Percentiles rank a stretch among this genome's conserved stretches.
Evolutionary conservation across 2,329 filamentous ascomycete species (phyloP).

Genomic region (Fusarium ambrosium): DNA sequence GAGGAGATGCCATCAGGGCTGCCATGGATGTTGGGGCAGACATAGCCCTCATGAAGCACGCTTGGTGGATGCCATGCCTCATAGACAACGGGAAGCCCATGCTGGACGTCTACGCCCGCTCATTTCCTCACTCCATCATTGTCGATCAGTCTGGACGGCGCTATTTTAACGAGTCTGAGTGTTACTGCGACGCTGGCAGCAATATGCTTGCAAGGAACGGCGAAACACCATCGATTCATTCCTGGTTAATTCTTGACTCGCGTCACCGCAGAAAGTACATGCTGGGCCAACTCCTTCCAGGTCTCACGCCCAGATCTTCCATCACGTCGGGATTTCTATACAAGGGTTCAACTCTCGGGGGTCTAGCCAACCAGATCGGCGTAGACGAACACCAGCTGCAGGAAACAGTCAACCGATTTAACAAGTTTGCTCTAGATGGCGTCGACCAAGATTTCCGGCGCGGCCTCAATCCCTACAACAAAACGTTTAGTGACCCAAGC

Average conservation of each 20-base stretch:
- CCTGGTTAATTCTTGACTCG: neutral
- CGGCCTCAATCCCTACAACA: neutral
- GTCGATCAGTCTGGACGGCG: neutral
- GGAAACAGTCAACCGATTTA: neutral
- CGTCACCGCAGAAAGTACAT: neutral
- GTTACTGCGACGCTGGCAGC: neutral
- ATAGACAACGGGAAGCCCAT: neutral
- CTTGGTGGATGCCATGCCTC: constrained; percentile 1
- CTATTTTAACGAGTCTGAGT: neutral
- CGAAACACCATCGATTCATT: neutral
- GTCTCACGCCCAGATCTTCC: neutral
- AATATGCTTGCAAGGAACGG: neutral
- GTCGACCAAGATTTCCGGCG: neutral
- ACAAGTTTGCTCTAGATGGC: neutral
- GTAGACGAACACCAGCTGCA: neutral
- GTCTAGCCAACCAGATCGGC: neutral
- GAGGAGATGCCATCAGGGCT: neutral
- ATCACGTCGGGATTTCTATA: neutral
- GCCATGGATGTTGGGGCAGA: neutral
- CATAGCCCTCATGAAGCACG: neutral
- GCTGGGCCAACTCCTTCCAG: neutral
- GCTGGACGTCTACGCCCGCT: neutral
- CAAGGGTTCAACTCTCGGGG: neutral
- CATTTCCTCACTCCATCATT: neutral
- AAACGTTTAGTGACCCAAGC: neutral